Conservation (phyloP, 2,329 filamentous ascomycete genomes). For the Pseudogymnoascus sp. region DNA sequence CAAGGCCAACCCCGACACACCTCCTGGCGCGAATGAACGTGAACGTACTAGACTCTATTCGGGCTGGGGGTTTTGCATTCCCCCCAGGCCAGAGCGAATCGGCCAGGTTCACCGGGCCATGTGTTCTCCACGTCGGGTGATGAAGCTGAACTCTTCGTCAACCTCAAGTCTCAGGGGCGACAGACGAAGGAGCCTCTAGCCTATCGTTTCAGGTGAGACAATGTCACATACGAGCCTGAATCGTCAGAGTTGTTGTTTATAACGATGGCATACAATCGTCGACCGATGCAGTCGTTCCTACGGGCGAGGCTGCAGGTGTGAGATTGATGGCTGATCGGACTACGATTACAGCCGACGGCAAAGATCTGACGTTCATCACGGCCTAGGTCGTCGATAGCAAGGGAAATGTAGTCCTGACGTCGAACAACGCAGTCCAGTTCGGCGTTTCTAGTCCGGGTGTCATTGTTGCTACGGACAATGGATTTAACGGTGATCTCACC, state of each 20-base stretch:
- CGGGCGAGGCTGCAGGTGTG: not conserved
- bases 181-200: not conserved
- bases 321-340: not conserved
- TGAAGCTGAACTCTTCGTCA: not conserved
- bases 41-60: not conserved
- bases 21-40: not conserved
- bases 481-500: not conserved
- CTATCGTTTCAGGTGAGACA: not conserved
- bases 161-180: not conserved
- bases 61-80: not conserved
- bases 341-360: not conserved
- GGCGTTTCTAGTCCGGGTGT: not conserved
- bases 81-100: not conserved
- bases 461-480: not conserved
- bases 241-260: not conserved
- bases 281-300: not conserved
- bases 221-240: not conserved
- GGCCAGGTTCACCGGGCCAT: not conserved
- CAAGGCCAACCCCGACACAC: not conserved
- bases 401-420: not conserved
- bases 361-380: not conserved
- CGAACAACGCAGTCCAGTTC: not conserved
- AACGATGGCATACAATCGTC: not conserved
- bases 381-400: not conserved
- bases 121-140: not conserved